Evolutionary conservation across 129 eudicot genomes (phyloP).

Genomic region (Chrysanthemum makinoi): DNA sequence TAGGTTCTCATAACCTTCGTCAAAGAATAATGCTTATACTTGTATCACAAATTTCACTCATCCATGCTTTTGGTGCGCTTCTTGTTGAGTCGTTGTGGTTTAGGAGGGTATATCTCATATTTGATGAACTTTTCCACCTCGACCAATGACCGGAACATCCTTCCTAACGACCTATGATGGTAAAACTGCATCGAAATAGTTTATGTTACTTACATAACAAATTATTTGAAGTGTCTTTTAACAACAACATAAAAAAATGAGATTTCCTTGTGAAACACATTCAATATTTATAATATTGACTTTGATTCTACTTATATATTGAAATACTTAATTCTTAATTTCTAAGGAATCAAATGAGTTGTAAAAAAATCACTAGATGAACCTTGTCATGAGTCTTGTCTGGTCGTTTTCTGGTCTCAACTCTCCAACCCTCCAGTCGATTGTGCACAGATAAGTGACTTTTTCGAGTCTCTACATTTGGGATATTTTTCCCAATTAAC

Average conservation of each 20-base stretch:
- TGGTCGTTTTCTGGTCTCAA: conserved; percentile 39
- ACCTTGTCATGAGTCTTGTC: conserved; percentile 43
- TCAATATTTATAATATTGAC: too few relatives aligned
- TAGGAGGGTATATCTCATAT: conserved; percentile 39
- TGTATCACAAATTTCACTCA: background rate
- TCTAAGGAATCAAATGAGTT: too few relatives aligned
- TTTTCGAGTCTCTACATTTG: conserved; percentile 19
- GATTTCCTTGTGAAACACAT: too few relatives aligned
- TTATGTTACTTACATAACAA: background rate
- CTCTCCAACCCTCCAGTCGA: conserved; percentile 41
- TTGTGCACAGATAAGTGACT: conserved; percentile 23
- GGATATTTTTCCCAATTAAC: conserved; percentile 20
- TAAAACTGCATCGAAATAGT: conserved; percentile 29
- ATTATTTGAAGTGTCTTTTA: too few relatives aligned
- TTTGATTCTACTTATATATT: too few relatives aligned
- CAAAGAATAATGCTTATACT: background rate
- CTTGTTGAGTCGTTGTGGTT: conserved; percentile 23
- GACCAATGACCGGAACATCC: conserved; percentile 40
- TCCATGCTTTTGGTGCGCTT: conserved; percentile 15
- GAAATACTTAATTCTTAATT: too few relatives aligned
- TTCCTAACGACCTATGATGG: conserved; percentile 34
- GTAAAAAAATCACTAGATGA: background rate
- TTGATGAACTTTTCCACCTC: conserved; percentile 42
- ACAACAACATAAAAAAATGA: too few relatives aligned
- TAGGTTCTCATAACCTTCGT: background rate